Evolutionary conservation across 148 eudicot genomes (phyloP), one percentile per base, ranked within the genome.

Genomic region (Beta vulgaris): DNA sequence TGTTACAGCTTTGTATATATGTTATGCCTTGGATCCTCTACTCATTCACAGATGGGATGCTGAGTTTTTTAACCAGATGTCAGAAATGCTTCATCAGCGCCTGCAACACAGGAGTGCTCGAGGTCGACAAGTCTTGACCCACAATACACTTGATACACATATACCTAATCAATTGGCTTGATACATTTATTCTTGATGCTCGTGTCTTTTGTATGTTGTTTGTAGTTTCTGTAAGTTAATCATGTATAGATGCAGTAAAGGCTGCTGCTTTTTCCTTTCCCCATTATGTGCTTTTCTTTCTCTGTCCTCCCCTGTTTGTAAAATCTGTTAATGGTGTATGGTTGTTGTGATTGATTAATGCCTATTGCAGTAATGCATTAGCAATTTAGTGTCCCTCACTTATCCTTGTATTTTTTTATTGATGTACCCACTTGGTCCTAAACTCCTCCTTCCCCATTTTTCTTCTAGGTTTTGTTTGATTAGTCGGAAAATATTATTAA

Each of bases 31-130:
- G 73, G 98, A 94, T 71, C 98, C 98, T 7, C 59, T 83, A 21
- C 85, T 90, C 59, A 90, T 94, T 64, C 88, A 84, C 34, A 82
- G 91, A 72, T 94, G 98, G 98, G 96, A 94, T 63, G 66, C 73
- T 0, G 91, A 83, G 7, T 94, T 94, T 83, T 91, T 91, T 74
- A 86, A 84, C 78, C 81, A 87, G 82, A 82, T 94, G 89, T 87
- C 97, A 1, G 97, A 94, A 78, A 88, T 76, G 71, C 83, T 94
- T 37, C 93, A 94, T 82, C 92, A 94, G 81, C 91, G 98, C 9
- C 83, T 94, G 58, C 98, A 94, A 75, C 91, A 94, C 74, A 82
- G 98, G 74, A 94, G 98, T 57, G 88, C 97, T 0, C 84, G 96
- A 46, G 91, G 89, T 67, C 87, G 91, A 78, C 89, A 91, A 86